Evolutionary conservation across 495 filamentous ascomycete genomes (phyloP), one percentile per base, ranked within the genome.

Genomic region (Jackrogersella minutella): DNA sequence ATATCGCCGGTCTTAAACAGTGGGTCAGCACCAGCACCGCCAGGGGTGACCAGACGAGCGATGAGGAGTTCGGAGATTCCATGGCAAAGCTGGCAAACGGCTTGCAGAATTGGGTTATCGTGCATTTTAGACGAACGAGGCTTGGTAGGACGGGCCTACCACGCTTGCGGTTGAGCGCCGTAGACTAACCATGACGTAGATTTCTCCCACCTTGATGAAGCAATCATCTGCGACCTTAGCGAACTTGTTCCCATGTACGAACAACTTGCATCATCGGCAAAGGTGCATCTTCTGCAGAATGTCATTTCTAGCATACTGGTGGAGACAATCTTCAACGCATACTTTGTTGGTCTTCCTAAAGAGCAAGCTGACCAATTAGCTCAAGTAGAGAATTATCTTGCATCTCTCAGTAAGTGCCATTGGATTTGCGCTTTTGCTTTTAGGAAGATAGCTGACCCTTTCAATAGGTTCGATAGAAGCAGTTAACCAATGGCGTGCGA

Each of bases 71-170:
- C 64, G 80, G 74, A 22, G 79, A 82, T 49, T 66, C 72, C 16
- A 78, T 82, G 78, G 66, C 74, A 53, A 76, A 74, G 68, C 62
- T 87, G 46, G 82, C 81, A 28, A 85, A 85, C 68, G 79, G 79
- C 51, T 71, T 87, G 74, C 84, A 87, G 76, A 85, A 85, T 64
- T 87, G 84, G 84, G 80, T 84, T 9, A 79, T 86, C 54, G 77
- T 80, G 19, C 76, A 83, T 71, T 86, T 86, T 49, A 75, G 84
- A 60, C 78, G 78, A 71, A 77, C 78, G 5, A 84, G 75, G 68
- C 71, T 86, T 65, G 80, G 82, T 83, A 72, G 22, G 79, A 71
- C 59, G 44, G 28, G 9, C 57, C 47, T 17, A 28, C 22, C 14
- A 50, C 33, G 16, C 26, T 28, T 59, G 52, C 22, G 43, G 47